Conservation (phyloP, 371 early-diverging fungal species). For the Mucor mucedo region DNA sequence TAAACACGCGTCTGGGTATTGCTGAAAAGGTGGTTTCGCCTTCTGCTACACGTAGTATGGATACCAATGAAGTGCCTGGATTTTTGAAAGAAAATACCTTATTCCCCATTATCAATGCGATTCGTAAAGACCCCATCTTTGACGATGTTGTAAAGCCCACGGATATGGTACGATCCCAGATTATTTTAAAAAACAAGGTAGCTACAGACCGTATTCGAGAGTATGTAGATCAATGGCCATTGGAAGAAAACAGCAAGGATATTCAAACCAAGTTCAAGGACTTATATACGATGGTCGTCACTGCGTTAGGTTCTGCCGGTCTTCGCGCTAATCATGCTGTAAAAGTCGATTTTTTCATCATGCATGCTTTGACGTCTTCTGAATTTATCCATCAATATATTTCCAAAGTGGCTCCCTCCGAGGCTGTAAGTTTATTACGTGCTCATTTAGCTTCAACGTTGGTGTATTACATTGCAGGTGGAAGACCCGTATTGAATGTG, state of each 20-base stretch:
- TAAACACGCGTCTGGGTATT: slow-evolving; percentile 12
- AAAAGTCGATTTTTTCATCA: slow-evolving; percentile 52
- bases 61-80: slow-evolving; percentile 9
- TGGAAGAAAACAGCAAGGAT: slow-evolving; percentile 35
- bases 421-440: slow-evolving; percentile 44
- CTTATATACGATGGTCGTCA: slow-evolving; percentile 29
- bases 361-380: slow-evolving; percentile 62
- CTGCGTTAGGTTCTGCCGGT: slow-evolving; percentile 38
- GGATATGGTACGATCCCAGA: slow-evolving; percentile 22
- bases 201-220: slow-evolving; percentile 35
- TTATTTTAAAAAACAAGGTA: slow-evolving; percentile 28
- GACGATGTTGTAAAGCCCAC: slow-evolving; percentile 30
- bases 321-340: slow-evolving; percentile 32
- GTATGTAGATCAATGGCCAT: slow-evolving; percentile 38
- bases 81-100: slow-evolving; percentile 31
- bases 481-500: slow-evolving; percentile 48
- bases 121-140: slow-evolving; percentile 41
- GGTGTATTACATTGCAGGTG: slow-evolving; percentile 41
- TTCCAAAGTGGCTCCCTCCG: slow-evolving; percentile 31
- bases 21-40: slow-evolving; percentile 1
- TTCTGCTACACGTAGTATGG: background rate
- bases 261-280: slow-evolving; percentile 45
- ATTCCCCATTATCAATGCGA: slow-evolving; percentile 27
- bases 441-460: slow-evolving; percentile 45
- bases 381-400: slow-evolving; percentile 55